Conservation (phyloP, 2,329 filamentous ascomycete species). For the Incumbomyces delicatus region DNA sequence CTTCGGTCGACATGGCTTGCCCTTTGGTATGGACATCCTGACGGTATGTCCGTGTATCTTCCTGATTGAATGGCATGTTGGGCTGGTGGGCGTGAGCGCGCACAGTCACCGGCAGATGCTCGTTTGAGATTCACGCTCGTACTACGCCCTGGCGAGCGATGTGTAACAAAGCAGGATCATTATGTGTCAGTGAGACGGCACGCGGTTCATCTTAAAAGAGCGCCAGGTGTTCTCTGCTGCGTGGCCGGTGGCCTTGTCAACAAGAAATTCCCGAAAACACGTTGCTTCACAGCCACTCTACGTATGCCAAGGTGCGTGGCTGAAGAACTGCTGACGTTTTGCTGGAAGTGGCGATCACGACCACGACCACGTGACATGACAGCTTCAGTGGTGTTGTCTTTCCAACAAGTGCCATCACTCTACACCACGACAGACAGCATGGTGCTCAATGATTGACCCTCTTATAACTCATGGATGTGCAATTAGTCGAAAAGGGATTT, state of each 20-base stretch:
- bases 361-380: too few relatives aligned
- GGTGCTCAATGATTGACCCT: too few relatives aligned
- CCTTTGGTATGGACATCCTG: conserved; percentile 32
- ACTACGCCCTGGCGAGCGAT: not conserved
- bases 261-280: not conserved
- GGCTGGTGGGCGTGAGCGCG: not conserved
- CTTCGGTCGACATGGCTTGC: conserved; percentile 31
- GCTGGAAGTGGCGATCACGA: too few relatives aligned
- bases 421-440: too few relatives aligned
- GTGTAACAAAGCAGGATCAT: not conserved
- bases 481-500: too few relatives aligned
- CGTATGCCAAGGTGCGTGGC: not conserved
- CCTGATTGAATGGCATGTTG: conserved; percentile 13
- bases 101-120: not conserved
- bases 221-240: not conserved
- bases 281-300: not conserved
- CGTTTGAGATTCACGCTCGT: not conserved
- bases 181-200: not conserved
- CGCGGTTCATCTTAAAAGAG: not conserved
- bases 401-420: too few relatives aligned
- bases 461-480: too few relatives aligned
- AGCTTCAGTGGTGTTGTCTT: too few relatives aligned
- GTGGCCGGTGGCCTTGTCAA: not conserved
- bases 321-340: too few relatives aligned
- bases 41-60: conserved; percentile 27